These are phyloP conservation scores for Vitis hybrid DNA, from an alignment of 177 flowering plant species.

Conservation along the genomic window DNA sequence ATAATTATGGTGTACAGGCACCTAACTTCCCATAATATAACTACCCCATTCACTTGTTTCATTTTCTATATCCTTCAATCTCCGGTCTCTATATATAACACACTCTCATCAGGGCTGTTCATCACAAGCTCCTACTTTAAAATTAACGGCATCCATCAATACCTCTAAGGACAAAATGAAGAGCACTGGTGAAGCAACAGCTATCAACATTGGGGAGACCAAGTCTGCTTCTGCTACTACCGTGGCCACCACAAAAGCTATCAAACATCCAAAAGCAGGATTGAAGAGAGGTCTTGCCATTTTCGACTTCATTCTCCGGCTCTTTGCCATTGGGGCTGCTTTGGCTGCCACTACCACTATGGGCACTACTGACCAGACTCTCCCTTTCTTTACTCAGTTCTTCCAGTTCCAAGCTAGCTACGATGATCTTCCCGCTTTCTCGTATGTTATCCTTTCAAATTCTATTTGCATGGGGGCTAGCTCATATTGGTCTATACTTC, in stretches of 20 bases:
- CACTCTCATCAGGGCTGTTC: too few relatives aligned
- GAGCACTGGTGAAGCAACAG: conserved; percentile 24
- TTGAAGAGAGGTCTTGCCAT: conserved; percentile 54
- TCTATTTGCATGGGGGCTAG: not conserved
- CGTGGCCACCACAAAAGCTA: conserved; percentile 16
- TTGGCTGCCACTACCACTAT: conserved; percentile 51
- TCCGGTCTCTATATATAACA: not conserved
- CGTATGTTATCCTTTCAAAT: conserved; percentile 23
- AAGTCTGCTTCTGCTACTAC: conserved; percentile 16
- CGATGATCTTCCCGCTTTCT: conserved; percentile 62
- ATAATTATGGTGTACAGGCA: not conserved
- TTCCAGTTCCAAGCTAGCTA: conserved; percentile 71
- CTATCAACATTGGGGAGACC: conserved; percentile 26
- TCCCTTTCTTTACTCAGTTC: conserved; percentile 87
- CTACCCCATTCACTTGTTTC: not conserved
- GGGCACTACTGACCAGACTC: conserved; percentile 67
- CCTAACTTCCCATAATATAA: conserved; percentile 6
- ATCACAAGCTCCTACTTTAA: too few relatives aligned
- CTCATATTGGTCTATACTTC: not conserved
- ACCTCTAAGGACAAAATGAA: not conserved
- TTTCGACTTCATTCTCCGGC: conserved; percentile 57
- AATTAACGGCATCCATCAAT: not conserved
- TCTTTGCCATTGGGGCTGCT: conserved; percentile 45
- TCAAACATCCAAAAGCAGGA: conserved; percentile 24
- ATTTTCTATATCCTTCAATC: too few relatives aligned